Evolutionary conservation across 2,329 filamentous ascomycete genomes (phyloP).

Genomic region (Trichophyton benhamiae): DNA sequence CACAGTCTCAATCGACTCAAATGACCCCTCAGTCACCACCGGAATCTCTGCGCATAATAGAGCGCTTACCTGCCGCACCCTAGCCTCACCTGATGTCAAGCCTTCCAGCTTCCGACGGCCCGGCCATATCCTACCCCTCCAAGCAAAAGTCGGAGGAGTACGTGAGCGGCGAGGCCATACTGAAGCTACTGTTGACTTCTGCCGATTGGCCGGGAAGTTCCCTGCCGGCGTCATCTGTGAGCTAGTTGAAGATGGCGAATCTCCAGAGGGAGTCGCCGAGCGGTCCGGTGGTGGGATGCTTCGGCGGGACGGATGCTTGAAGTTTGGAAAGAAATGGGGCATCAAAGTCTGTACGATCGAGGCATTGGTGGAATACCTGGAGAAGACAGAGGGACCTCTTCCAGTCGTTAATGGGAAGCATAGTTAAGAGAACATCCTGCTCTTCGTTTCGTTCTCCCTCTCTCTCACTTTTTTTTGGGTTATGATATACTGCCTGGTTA

Average conservation of each 20-base stretch:
- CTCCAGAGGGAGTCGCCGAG: constrained; percentile 41
- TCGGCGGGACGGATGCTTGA: constrained; percentile 73
- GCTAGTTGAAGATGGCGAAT: constrained; percentile 73
- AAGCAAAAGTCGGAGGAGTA: constrained; percentile 67
- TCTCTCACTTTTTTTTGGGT: neutral
- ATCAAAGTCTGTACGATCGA: constrained; percentile 93
- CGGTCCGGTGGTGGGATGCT: constrained; percentile 61
- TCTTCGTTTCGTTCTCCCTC: neutral
- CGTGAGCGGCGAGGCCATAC: constrained; percentile 73
- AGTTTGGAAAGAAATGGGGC: constrained; percentile 77
- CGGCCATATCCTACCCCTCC: constrained; percentile 80
- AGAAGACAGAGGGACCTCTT: constrained; percentile 53
- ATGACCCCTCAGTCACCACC: constrained; percentile 61
- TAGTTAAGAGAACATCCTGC: neutral
- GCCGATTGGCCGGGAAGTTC: constrained; percentile 65
- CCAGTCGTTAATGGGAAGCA: constrained; percentile 24
- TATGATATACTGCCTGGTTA: neutral
- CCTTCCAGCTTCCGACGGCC: constrained; percentile 61
- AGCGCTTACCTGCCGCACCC: constrained; percentile 62
- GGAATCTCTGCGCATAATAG: constrained; percentile 86
- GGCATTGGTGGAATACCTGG: constrained; percentile 67
- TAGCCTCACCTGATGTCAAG: constrained; percentile 54
- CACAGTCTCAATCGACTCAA: constrained; percentile 75
- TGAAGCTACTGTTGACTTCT: constrained; percentile 86
- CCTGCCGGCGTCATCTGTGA: constrained; percentile 78